Conservation (phyloP, 1,284 basidiomycete species). For the Moniliella sp. region DNA sequence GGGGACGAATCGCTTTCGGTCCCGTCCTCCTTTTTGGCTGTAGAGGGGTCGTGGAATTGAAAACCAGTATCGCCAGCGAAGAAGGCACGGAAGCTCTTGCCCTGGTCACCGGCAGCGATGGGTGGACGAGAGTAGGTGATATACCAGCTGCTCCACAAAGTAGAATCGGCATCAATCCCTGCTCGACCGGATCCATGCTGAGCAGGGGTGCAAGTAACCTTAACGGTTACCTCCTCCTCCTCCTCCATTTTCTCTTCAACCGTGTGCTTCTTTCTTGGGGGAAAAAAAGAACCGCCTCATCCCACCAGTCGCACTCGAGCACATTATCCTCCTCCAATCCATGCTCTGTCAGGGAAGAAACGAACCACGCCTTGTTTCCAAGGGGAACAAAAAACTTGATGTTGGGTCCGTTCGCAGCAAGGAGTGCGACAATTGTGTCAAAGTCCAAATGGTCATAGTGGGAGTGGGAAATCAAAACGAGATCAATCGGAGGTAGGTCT, state of each 20-base stretch:
- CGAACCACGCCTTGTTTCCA: conserved; percentile 23
- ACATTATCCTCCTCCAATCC: conserved; percentile 12
- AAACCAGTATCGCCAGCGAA: conserved; percentile 29
- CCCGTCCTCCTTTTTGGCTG: conserved; percentile 3
- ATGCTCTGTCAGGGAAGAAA: conserved; percentile 3
- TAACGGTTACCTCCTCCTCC: conserved; percentile 1
- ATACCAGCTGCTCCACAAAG: conserved; percentile 23
- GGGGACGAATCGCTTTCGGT: conserved; percentile 2
- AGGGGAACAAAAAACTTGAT: conserved; percentile 23
- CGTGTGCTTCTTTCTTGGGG: neutral
- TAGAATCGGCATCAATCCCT: conserved; percentile 11
- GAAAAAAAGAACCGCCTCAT: conserved; percentile 7
- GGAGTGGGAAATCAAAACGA: conserved; percentile 27
- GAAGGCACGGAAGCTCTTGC: conserved; percentile 10
- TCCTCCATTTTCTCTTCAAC: neutral
- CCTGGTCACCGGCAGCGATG: neutral
- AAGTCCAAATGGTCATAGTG: conserved; percentile 30
- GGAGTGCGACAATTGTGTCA: conserved; percentile 15
- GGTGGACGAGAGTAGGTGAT: conserved; percentile 7
- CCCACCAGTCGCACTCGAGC: conserved; percentile 30
- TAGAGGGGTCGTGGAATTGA: conserved; percentile 13
- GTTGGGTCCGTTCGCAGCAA: conserved; percentile 7
- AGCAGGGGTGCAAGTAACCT: conserved; percentile 21
- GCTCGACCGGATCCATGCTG: conserved; percentile 26
- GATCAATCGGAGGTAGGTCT: conserved; percentile 17